Percentiles rank a stretch among this genome's conserved stretches.
phyloP scores from a whole-genome alignment of 164 flowering plant species.

The Vitis amurensis region DNA sequence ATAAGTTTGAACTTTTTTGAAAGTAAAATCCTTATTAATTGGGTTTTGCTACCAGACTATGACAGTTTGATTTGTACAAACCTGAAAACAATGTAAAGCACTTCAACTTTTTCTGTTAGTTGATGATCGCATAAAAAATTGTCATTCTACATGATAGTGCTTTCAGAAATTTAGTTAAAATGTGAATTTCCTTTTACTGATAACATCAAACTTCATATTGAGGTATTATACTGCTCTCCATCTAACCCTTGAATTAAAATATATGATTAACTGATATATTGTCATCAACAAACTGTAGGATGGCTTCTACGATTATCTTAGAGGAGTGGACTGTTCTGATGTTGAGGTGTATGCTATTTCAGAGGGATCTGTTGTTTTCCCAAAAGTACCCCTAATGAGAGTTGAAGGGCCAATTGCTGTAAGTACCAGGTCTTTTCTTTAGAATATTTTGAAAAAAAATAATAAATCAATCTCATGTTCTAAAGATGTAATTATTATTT shows the following conservation, averaged over 20 bases:
- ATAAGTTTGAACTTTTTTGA: too few relatives aligned
- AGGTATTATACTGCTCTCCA: not conserved
- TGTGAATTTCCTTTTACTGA: too few relatives aligned
- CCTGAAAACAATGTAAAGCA: too few relatives aligned
- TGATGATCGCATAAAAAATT: too few relatives aligned
- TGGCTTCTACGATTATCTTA: constrained; percentile 82
- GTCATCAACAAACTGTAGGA: constrained; percentile 43
- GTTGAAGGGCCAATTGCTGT: constrained; percentile 95
- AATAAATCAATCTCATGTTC: not conserved
- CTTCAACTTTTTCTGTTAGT: too few relatives aligned
- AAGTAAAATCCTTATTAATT: not conserved
- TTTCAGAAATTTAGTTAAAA: too few relatives aligned
- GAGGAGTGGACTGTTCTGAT: constrained; percentile 84
- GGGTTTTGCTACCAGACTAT: not conserved
- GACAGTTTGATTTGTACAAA: too few relatives aligned
- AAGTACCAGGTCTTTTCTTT: constrained; percentile 30
- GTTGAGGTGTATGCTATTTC: constrained; percentile 85
- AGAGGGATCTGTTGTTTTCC: constrained; percentile 95
- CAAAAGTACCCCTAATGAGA: constrained; percentile 88
- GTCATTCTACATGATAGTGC: too few relatives aligned
- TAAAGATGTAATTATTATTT: not conserved
- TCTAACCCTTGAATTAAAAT: not conserved
- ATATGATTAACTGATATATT: constrained; percentile 4
- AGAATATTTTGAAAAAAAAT: too few relatives aligned
- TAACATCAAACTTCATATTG: not conserved